Conservation (phyloP, 1,139 yeast species). For the Protomyces inundatus region DNA sequence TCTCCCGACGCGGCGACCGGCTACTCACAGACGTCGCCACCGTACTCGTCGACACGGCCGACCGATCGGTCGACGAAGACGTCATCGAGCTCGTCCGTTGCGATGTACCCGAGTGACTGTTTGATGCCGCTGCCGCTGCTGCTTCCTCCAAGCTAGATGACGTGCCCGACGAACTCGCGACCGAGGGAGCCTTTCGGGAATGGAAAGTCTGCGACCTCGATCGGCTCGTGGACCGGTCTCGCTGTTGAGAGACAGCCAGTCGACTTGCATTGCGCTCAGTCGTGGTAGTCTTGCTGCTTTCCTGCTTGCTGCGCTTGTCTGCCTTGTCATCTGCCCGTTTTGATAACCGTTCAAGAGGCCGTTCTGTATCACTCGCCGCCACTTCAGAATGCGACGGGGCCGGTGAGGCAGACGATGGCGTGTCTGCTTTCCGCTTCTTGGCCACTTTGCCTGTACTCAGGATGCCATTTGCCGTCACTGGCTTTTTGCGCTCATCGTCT, state of each 20-base stretch:
- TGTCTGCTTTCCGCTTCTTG: constrained; percentile 2
- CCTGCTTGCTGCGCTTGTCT: background rate
- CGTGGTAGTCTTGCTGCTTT: background rate
- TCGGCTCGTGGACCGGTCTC: background rate
- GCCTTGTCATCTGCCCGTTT: background rate
- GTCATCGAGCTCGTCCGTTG: constrained; percentile 19
- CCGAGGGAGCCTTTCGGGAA: background rate
- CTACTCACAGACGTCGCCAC: background rate
- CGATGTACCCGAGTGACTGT: background rate
- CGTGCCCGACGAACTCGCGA: background rate
- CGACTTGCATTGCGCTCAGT: too few species aligned
- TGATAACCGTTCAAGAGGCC: background rate
- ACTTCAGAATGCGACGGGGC: background rate
- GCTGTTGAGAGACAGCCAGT: background rate
- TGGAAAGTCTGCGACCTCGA: background rate
- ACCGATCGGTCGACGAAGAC: constrained; percentile 7
- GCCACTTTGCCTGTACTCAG: constrained; percentile 4
- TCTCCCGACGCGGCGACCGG: background rate
- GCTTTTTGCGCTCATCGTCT: background rate
- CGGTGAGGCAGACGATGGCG: background rate
- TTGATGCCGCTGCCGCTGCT: too few species aligned
- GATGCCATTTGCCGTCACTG: constrained; percentile 4
- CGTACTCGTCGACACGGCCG: background rate
- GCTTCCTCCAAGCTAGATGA: background rate
- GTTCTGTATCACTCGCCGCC: background rate